phyloP scores from a whole-genome alignment of 75 land plant genomes.

The Pinus tabuliformis region DNA sequence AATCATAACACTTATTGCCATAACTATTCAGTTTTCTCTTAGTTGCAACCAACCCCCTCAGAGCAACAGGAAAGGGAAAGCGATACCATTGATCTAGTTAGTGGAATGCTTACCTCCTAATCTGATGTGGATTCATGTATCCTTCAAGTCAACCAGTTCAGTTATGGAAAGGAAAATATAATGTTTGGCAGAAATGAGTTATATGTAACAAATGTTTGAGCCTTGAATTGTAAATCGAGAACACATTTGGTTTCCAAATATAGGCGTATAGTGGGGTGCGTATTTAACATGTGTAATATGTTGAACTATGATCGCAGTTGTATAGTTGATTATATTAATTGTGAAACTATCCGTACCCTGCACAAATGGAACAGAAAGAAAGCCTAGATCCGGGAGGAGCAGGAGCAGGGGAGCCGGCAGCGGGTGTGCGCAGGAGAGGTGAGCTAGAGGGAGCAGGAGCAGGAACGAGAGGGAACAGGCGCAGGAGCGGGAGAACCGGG shows the following conservation, averaged over 20 bases:
- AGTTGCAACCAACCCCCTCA: not conserved
- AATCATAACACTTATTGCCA: constrained; percentile 10
- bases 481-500: too few relatives aligned
- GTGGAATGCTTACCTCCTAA: not conserved
- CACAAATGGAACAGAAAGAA: too few relatives aligned
- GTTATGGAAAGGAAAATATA: not conserved
- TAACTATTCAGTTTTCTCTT: constrained; percentile 7
- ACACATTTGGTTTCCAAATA: too few relatives aligned
- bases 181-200: too few relatives aligned
- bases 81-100: not conserved
- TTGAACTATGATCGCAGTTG: not conserved
- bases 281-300: not conserved
- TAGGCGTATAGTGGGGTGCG: too few relatives aligned
- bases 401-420: too few relatives aligned
- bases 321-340: not conserved
- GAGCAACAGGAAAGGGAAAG: not conserved
- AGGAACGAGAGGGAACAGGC: too few relatives aligned
- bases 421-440: too few relatives aligned
- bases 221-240: too few relatives aligned
- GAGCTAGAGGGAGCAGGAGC: too few relatives aligned
- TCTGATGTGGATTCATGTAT: constrained; percentile 4
- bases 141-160: not conserved
- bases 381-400: too few relatives aligned
- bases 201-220: too few relatives aligned
- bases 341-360: not conserved